Evolutionary conservation across 768 basidiomycete genomes (phyloP).

Genomic region (Suillus brevipes): DNA sequence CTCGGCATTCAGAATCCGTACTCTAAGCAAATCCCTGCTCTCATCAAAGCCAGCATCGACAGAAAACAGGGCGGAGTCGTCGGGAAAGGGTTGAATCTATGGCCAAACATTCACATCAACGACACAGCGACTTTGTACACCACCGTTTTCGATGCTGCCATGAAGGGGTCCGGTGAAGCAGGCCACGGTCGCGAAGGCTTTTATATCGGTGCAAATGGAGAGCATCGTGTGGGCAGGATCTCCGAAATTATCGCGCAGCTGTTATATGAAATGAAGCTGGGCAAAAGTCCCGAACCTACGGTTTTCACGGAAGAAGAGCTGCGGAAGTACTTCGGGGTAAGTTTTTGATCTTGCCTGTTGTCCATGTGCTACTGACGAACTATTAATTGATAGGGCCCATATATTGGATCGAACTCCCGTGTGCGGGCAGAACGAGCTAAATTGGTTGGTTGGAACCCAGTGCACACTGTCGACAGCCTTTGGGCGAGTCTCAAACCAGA

Average conservation of each 20-base stretch:
- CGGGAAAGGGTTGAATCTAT: conserved; percentile 57
- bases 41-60: conserved; percentile 45
- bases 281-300: conserved; percentile 41
- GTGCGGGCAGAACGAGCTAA: conserved; percentile 22
- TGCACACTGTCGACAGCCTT: conserved; percentile 30
- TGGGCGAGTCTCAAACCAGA: conserved; percentile 20
- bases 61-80: conserved; percentile 55
- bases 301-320: conserved; percentile 37
- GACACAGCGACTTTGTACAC: conserved; percentile 48
- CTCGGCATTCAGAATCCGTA: conserved; percentile 52
- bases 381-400: conserved; percentile 12
- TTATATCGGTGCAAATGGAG: conserved; percentile 55
- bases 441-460: conserved; percentile 25
- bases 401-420: conserved; percentile 21
- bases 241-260: conserved; percentile 39
- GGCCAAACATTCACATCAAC: conserved; percentile 59
- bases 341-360: background rate
- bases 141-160: conserved; percentile 39
- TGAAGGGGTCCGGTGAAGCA: conserved; percentile 18
- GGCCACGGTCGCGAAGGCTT: conserved; percentile 52
- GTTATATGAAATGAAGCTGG: conserved; percentile 34
- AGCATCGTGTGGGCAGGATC: conserved; percentile 46
- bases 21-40: conserved; percentile 51
- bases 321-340: conserved; percentile 18
- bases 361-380: background rate